phyloP scores from a whole-genome alignment of 176 grass and related monocot genomes.

The Avena sativa region DNA sequence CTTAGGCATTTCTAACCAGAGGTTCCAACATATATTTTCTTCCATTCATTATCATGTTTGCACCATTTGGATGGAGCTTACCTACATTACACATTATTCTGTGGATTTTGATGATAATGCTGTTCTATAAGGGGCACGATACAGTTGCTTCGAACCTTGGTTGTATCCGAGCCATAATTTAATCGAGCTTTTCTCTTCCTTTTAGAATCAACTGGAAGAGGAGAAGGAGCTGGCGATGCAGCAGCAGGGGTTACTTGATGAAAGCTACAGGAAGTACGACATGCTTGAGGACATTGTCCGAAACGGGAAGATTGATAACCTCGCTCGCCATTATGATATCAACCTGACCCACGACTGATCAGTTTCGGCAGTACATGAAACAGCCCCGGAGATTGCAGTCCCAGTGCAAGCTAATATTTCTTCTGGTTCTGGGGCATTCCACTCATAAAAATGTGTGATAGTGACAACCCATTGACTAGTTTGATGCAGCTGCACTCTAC shows the following conservation, averaged over 20 bases:
- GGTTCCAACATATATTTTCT: neutral
- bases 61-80: neutral
- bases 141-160: neutral
- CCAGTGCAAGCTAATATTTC: neutral
- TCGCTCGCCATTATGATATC: slow-evolving; percentile 53
- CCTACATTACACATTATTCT: neutral
- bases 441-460: neutral
- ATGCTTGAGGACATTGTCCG: slow-evolving; percentile 51
- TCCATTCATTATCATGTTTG: neutral
- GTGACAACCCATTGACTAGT: neutral
- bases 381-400: neutral
- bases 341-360: slow-evolving; percentile 47
- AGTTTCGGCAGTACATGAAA: slow-evolving; percentile 1
- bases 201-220: slow-evolving; percentile 60
- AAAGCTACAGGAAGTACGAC: slow-evolving; percentile 54
- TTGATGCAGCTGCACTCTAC: neutral
- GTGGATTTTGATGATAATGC: slow-evolving; percentile 21
- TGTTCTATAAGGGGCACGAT: neutral
- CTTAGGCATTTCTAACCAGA: neutral
- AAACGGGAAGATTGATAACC: slow-evolving; percentile 35
- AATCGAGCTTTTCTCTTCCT: neutral
- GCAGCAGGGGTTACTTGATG: slow-evolving; percentile 53
- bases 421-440: neutral
- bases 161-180: slow-evolving; percentile 12
- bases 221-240: slow-evolving; percentile 58